Percentiles rank a stretch among this genome's conserved stretches.
phyloP scores from a whole-genome alignment of 495 filamentous ascomycete genomes.

The Penicillium coprophilum region DNA sequence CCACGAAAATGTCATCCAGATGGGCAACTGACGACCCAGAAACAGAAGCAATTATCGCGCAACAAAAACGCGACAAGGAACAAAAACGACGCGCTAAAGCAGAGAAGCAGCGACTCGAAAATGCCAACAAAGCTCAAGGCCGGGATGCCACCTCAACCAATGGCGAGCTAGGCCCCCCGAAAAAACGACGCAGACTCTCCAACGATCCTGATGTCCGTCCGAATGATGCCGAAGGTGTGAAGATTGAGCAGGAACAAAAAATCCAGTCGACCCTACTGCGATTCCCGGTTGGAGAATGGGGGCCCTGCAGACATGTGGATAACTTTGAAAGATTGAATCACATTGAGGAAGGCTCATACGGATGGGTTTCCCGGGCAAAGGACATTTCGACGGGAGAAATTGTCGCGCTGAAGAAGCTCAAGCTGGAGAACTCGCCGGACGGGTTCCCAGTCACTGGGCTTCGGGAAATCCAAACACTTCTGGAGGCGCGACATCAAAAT shows the following conservation, averaged over 20 bases:
- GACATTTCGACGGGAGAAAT: constrained; percentile 79
- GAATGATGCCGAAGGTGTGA: constrained; percentile 32
- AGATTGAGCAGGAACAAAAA: constrained; percentile 25
- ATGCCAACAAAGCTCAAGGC: constrained; percentile 42
- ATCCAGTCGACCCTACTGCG: constrained; percentile 56
- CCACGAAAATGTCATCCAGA: constrained; percentile 70
- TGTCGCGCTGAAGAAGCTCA: constrained; percentile 91
- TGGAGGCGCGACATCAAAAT: constrained; percentile 66
- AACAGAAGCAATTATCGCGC: constrained; percentile 67
- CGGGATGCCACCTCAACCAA: constrained; percentile 23
- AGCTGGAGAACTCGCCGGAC: constrained; percentile 79
- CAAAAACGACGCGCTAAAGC: constrained; percentile 82
- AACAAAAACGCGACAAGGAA: constrained; percentile 83
- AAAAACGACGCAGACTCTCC: constrained; percentile 49
- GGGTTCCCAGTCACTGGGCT: constrained; percentile 92
- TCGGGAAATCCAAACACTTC: constrained; percentile 78
- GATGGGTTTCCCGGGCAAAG: constrained; percentile 84
- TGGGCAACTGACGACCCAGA: constrained; percentile 78
- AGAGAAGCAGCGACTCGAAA: constrained; percentile 76
- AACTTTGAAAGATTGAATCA: constrained; percentile 91
- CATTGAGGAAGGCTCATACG: constrained; percentile 97
- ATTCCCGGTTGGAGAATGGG: constrained; percentile 69
- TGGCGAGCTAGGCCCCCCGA: constrained; percentile 35
- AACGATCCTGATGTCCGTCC: constrained; percentile 37
- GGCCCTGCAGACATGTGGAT: constrained; percentile 76